Evolutionary conservation across 208 protist species (phyloP), one percentile per base, ranked within the genome.

Genomic region (Vickermania ingenoplastis): DNA sequence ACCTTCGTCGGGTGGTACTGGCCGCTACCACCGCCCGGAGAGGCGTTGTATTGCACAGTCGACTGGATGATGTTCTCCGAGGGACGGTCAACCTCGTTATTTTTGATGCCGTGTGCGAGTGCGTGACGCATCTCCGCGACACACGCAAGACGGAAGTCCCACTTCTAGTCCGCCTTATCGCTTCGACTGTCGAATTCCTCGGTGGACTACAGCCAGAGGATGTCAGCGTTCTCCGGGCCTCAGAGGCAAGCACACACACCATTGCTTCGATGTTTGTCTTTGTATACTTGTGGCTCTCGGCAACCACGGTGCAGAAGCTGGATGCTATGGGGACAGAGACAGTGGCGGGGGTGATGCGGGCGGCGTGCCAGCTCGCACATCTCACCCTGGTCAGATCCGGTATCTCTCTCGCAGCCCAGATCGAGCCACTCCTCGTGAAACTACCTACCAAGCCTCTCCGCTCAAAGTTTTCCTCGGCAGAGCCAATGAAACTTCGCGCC

Each of bases 41-140:
- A 25, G 88, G 88, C 41, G 76, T 87, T 1, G 67, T 87, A 26
- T 56, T 92, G 21, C 88, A 95, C 69, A 83, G 73, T 57, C 83
- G 83, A 31, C 67, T 81, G 60, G 83, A 91, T 67, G 79, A 87
- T 61, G 73, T 87, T 7, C 64, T 95, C 45, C 82, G 85, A 26
- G 80, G 79, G 58, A 86, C 83, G 7, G 77, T 92, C 13, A 89
- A 95, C 63, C 71, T 92, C 5, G 73, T 95, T 31, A 71, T 95
- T n/a, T 95, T 95, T 58, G 88, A 95, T 53, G 65, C 69, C 27
- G 75, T 95, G 22, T 83, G 82, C 36, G 88, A 91, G 61, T 77
- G 73, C 21, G 81, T 92, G n/a, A 76, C 81, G 31, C 79, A 66
- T 23, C 68, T 95, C 30, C 84, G 76, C 2, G 53, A 63, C 45